Base-by-base conservation (phyloP, 345 rosid genomes). In the Syzygium aqueum region DNA sequence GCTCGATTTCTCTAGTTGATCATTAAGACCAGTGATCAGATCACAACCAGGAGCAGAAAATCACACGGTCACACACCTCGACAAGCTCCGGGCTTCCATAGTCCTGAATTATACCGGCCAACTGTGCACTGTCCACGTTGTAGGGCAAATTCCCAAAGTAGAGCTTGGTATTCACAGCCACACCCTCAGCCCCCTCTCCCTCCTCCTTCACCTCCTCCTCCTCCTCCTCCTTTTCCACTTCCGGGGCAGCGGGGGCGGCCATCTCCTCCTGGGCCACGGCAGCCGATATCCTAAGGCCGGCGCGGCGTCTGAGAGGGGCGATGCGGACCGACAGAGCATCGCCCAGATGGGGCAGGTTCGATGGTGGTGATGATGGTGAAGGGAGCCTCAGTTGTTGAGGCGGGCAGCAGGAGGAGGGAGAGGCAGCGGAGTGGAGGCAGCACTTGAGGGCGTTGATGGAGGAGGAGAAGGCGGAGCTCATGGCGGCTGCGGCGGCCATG, bases 101-200 rank as follows among this genome's bases (percentile, higher is more conserved):
- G 1, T 95, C 96, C 88, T 95, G 99, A 51, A 96, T 95, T 51
- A 96, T 94, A 3, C 93, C 97, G 88, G 99, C 99, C n/a, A 97
- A 93, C 87, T 95, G 94, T 7, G 99, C 95, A 90, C 99, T 96
- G 56, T 97, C 99, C 56, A 97, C 95, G 85, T 93, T 96, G 73
- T 94, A 97, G 84, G 99, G 98, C 89, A 97, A 91, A 88, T 97
- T 97, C 73, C 99, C 99, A 86, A 96, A 94, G 91, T 95, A 97
- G 85, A 97, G 96, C 91, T 96, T 97, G 46, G 99, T 96, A 80
- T 89, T 93, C 19, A 91, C 85, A n/a, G 88, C 5, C 11, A 52
- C 88, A 80, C 78, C 86, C 17, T 87, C 89, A 28, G 43, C 88
- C 52, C 90, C 91, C 53, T 49, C 51, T 51, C 63, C n/a, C n/a